These are phyloP conservation scores for Rhizodiscina lignyota DNA, from an alignment of 495 filamentous ascomycete genomes.

Conservation along the genomic window DNA sequence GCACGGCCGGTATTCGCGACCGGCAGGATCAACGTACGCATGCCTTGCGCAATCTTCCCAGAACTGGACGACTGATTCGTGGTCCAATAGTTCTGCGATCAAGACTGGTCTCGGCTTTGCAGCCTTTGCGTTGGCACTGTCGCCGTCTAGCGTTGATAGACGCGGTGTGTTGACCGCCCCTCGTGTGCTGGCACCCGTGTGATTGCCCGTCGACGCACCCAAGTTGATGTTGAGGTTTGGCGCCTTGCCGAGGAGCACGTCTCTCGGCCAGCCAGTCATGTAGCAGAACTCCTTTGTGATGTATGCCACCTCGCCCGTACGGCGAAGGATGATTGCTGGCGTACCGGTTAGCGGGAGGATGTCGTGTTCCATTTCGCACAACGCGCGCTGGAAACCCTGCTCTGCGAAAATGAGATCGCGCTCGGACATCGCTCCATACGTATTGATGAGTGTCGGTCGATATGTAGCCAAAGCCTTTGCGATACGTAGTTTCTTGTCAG, in stretches of 20 bases:
- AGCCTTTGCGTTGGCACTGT: slow-evolving; percentile 2
- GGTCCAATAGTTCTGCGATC: slow-evolving; percentile 80
- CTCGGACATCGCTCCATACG: slow-evolving; percentile 61
- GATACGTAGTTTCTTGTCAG: slow-evolving; percentile 54
- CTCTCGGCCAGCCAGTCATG: slow-evolving; percentile 85
- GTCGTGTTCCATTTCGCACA: slow-evolving; percentile 85
- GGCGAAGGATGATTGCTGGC: slow-evolving; percentile 77
- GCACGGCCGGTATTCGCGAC: slow-evolving; percentile 65
- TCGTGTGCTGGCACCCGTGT: slow-evolving; percentile 13
- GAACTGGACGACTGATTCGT: slow-evolving; percentile 83
- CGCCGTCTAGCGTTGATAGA: slow-evolving; percentile 8
- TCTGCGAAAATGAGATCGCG: slow-evolving; percentile 95
- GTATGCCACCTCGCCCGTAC: slow-evolving; percentile 82
- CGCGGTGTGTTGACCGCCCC: slow-evolving; percentile 36
- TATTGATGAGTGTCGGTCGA: slow-evolving; percentile 82
- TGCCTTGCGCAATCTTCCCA: slow-evolving; percentile 89
- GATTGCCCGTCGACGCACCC: slow-evolving; percentile 22
- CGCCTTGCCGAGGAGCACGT: slow-evolving; percentile 75
- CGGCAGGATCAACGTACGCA: slow-evolving; percentile 77
- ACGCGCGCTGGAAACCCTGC: slow-evolving; percentile 81
- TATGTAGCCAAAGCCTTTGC: slow-evolving; percentile 77
- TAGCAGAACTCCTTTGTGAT: slow-evolving; percentile 91
- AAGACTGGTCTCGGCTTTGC: slow-evolving; percentile 63
- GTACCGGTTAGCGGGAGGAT: slow-evolving; percentile 64
- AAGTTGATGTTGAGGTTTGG: slow-evolving; percentile 81